Base-by-base conservation (phyloP, 2,329 filamentous ascomycete genomes). In the Ophiostoma quercus region DNA sequence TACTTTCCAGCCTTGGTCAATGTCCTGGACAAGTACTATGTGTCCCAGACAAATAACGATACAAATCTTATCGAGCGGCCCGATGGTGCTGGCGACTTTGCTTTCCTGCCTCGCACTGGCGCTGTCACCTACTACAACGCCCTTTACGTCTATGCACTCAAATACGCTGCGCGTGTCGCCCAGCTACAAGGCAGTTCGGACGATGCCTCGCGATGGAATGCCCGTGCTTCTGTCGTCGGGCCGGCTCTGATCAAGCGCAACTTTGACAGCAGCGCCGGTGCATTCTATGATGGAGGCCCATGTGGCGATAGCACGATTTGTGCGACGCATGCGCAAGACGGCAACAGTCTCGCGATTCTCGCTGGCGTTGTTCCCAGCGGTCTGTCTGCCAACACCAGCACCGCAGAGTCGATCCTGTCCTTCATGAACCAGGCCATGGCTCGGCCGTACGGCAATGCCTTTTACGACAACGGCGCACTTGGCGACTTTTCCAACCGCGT, bases 41-140 rank as follows among this genome's bases (percentile, higher is more conserved):
- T 79, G 2, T 76, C 77, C 2, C 75, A 81, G 51, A 83, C 80
- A 8, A 79, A 83, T 69, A 65, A 68, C 2, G 71, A 73, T 0
- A 83, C 80, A 0, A 76, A 76, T 0, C 76, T 85, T 2, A 76
- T 79, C 25, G 83, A 84, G 69, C 79, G 78, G 1, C 77, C 75
- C 5, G 77, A 77, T 1, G 79, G 79, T 0, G 84, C 84, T 71
- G 83, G 84, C 3, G 84, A 85, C 74, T 85, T 82, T 72, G 84
- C 83, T 0, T 85, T 85, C 72, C 75, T 85, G 1, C 78, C 79
- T 0, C 79, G 84, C 3, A 79, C 76, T 29, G 83, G 84, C 0
- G 76, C 81, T 1, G 80, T 84, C 29, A 84, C 82, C 0, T 85
- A 85, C 71, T 85, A 84, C 79, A 85, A 83, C 71, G 82, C 82